phyloP scores from a whole-genome alignment of 202 grass and related monocot species.

The Alloteropsis angusta region DNA sequence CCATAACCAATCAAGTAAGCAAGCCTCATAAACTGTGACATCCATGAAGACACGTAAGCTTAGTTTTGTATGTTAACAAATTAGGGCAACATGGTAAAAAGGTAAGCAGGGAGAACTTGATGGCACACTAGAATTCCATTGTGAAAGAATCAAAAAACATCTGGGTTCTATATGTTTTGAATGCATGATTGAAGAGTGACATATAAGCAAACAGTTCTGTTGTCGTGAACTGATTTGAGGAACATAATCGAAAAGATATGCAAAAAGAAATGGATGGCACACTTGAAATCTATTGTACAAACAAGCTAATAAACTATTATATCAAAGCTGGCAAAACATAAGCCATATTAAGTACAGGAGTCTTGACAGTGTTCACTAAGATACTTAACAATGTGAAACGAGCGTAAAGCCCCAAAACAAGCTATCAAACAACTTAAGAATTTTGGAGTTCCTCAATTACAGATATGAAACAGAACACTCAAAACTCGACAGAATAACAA shows the following conservation, averaged over 20 bases:
- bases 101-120: slow-evolving; percentile 4
- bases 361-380: not conserved
- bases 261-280: slow-evolving; percentile 13
- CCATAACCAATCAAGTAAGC: slow-evolving; percentile 98
- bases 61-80: not conserved
- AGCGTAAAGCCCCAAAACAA: not conserved
- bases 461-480: not conserved
- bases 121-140: not conserved
- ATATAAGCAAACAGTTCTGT: not conserved
- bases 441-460: not conserved
- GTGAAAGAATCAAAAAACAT: slow-evolving; percentile 13
- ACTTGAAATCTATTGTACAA: not conserved
- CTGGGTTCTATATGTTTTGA: not conserved
- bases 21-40: slow-evolving; percentile 91
- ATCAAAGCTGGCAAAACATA: not conserved
- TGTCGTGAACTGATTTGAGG: not conserved
- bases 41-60: slow-evolving; percentile 30
- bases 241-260: slow-evolving; percentile 21
- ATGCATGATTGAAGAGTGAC: not conserved
- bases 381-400: too few relatives aligned
- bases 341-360: not conserved
- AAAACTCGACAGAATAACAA: slow-evolving; percentile 6
- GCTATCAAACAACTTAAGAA: not conserved
- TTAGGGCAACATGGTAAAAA: slow-evolving; percentile 7
- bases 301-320: slow-evolving; percentile 14